A percentile compares a stretch with the other conserved stretches of the same genome.
Conservation (phyloP, 306 rosid genomes). For the Alnus glutinosa region DNA sequence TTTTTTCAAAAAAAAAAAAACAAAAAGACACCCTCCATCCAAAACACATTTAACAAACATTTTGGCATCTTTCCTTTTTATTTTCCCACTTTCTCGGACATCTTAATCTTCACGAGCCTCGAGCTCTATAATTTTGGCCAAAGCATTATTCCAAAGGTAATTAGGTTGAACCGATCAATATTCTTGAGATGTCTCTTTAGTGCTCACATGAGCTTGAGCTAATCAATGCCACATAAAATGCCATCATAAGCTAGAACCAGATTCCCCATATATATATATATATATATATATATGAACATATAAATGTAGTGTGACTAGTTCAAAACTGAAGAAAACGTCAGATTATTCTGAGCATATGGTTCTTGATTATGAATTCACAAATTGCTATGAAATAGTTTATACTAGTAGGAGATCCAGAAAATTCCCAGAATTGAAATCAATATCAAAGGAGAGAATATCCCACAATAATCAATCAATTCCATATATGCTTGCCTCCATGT, state of each 20-base stretch:
- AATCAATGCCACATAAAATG: conserved; percentile 5
- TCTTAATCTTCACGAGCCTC: background rate
- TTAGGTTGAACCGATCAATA: background rate
- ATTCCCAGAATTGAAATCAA: conserved; percentile 4
- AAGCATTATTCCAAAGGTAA: background rate
- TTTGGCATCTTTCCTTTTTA: no score
- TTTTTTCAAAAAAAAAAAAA: no score
- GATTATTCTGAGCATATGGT: conserved; percentile 49
- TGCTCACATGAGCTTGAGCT: background rate
- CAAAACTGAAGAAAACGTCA: background rate
- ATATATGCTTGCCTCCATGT: conserved; percentile 13
- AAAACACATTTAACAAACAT: no score
- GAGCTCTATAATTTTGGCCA: background rate
- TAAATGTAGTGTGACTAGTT: background rate
- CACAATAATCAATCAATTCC: conserved; percentile 10
- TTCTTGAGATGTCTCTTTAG: background rate
- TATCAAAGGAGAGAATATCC: conserved; percentile 32
- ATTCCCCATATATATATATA: conserved; percentile 24
- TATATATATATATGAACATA: background rate
- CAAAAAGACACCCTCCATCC: no score
- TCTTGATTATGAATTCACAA: conserved; percentile 19
- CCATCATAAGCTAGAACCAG: conserved; percentile 36
- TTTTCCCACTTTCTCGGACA: no score
- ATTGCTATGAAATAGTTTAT: background rate
- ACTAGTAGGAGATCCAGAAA: background rate